Evolutionary conservation across 768 basidiomycete genomes (phyloP).

Genomic region (Lentinula lateritia): DNA sequence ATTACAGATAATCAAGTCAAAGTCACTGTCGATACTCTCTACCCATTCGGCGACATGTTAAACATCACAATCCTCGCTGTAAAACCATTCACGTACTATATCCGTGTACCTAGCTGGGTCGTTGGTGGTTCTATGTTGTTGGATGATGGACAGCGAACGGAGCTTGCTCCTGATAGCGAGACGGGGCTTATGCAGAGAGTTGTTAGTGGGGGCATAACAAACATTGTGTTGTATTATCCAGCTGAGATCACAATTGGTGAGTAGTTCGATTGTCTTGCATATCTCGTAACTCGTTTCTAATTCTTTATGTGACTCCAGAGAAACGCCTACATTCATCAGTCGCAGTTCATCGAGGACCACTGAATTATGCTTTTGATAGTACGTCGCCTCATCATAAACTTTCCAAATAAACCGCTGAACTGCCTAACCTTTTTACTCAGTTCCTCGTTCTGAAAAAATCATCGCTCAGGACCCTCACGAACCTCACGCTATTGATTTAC

Average conservation of each 20-base stretch:
- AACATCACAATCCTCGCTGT: conserved; percentile 37
- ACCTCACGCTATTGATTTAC: conserved; percentile 40
- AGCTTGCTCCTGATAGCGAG: conserved; percentile 26
- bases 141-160: conserved; percentile 24
- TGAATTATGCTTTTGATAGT: conserved; percentile 54
- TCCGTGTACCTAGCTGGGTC: conserved; percentile 49
- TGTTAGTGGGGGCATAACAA: conserved; percentile 36
- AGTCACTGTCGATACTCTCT: conserved; percentile 39
- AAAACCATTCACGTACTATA: conserved; percentile 37
- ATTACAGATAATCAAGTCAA: conserved; percentile 33
- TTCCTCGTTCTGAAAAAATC: conserved; percentile 27
- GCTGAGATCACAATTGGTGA: conserved; percentile 41
- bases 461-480: conserved; percentile 37
- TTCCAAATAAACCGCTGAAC: too few species aligned
- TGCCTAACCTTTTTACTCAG: conserved; percentile 1
- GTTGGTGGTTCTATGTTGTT: conserved; percentile 37
- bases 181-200: conserved; percentile 41
- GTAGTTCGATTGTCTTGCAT: background rate
- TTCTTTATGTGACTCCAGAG: conserved; percentile 24
- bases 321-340: conserved; percentile 44
- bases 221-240: conserved; percentile 37
- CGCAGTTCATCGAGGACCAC: conserved; percentile 48
- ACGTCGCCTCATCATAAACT: conserved; percentile 6
- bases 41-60: conserved; percentile 46
- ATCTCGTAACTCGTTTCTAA: background rate